These are phyloP conservation scores for Kurtzmaniella cleridarum DNA, from an alignment of 805 yeast species.

Conservation along the genomic window DNA sequence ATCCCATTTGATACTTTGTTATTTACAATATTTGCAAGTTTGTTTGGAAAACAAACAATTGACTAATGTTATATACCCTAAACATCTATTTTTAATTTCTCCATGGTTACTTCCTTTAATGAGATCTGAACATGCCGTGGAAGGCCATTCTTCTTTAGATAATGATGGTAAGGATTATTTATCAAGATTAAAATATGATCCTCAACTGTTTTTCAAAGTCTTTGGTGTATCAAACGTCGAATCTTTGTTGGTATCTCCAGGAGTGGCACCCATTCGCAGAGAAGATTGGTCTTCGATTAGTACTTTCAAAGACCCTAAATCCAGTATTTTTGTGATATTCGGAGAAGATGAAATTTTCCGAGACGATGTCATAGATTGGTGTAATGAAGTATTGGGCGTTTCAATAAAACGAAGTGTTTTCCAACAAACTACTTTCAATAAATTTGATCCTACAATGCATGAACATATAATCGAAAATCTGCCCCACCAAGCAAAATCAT, in stretches of 20 bases:
- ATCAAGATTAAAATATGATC: not conserved
- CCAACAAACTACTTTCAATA: constrained; percentile 21
- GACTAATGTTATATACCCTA: constrained; percentile 18
- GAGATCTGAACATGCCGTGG: too few species aligned
- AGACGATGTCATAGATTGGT: constrained; percentile 35
- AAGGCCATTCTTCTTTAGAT: constrained; percentile 31
- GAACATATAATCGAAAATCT: constrained; percentile 13
- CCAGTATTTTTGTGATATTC: constrained; percentile 24
- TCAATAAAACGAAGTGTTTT: constrained; percentile 15
- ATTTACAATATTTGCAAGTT: constrained; percentile 21
- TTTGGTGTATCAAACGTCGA: constrained; percentile 11
- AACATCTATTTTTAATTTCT: constrained; percentile 20
- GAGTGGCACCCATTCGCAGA: constrained; percentile 15
- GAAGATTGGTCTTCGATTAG: constrained; percentile 31
- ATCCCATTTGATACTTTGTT: constrained; percentile 29
- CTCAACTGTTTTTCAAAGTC: constrained; percentile 2
- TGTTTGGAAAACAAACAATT: constrained; percentile 2
- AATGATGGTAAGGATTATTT: constrained; percentile 14
- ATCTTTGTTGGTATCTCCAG: constrained; percentile 19
- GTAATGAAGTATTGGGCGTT: constrained; percentile 22
- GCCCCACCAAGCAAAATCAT: constrained; percentile 14
- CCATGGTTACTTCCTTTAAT: constrained; percentile 29
- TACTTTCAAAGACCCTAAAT: constrained; percentile 19
- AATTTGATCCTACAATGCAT: constrained; percentile 13
- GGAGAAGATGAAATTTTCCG: constrained; percentile 41